phyloP scores from a whole-genome alignment of 2,329 filamentous ascomycete genomes.

The Cordyceps pruinosa region DNA sequence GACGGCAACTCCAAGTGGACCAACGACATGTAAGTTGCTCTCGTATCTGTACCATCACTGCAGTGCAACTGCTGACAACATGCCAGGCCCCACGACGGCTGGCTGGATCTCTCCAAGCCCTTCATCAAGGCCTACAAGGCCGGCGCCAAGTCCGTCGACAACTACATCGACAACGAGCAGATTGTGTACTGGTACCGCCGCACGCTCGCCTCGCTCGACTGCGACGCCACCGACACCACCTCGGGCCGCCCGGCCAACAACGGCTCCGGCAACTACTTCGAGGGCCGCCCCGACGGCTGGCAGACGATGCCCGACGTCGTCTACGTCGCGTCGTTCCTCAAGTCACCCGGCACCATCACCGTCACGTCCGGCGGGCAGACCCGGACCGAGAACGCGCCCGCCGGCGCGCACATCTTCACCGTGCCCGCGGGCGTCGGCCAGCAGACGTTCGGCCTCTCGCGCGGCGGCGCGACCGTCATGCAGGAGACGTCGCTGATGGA shows the following conservation, averaged over 20 bases:
- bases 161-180: conserved; percentile 40
- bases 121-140: conserved; percentile 48
- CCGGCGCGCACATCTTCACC: conserved; percentile 22
- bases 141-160: conserved; percentile 31
- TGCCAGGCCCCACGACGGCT: conserved; percentile 45
- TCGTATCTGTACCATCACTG: no score
- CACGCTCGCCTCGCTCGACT: conserved; percentile 37
- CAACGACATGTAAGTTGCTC: conserved; percentile 38
- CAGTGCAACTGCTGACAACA: no score
- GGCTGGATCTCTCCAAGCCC: conserved; percentile 46
- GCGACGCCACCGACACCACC: conserved; percentile 46
- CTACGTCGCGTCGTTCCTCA: conserved; percentile 46
- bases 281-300: conserved; percentile 43
- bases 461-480: conserved; percentile 7
- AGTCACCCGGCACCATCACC: conserved; percentile 34
- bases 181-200: conserved; percentile 51
- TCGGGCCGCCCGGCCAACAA: conserved; percentile 36
- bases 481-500: conserved; percentile 12
- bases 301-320: conserved; percentile 42
- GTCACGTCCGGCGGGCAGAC: conserved; percentile 39
- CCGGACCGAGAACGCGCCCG: conserved; percentile 26
- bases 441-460: conserved; percentile 8
- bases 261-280: conserved; percentile 44
- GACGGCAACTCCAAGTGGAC: conserved; percentile 42
- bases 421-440: conserved; percentile 11